A percentile compares a stretch with the other conserved stretches of the same genome.
Evolutionary conservation across 768 basidiomycete species (phyloP).

Genomic region (Collybia sp.): DNA sequence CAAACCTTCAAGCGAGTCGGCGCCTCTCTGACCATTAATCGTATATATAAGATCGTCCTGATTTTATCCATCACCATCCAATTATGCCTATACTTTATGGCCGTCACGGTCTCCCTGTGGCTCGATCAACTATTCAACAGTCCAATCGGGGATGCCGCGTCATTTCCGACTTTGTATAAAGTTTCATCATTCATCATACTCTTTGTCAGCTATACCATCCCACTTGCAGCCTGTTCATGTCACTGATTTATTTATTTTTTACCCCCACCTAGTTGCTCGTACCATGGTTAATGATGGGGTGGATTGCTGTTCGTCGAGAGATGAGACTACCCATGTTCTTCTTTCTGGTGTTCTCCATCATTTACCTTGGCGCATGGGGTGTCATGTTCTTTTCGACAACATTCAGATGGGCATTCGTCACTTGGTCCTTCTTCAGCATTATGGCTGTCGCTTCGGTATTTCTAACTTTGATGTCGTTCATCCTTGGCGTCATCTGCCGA

Average conservation of each 20-base stretch:
- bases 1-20: constrained; percentile 87
- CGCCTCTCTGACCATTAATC: constrained; percentile 68
- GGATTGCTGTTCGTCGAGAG: constrained; percentile 73
- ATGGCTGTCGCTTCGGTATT: constrained; percentile 55
- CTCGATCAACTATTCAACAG: constrained; percentile 72
- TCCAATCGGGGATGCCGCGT: constrained; percentile 49
- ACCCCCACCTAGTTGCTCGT: constrained; percentile 63
- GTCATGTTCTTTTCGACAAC: constrained; percentile 68
- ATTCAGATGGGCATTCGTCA: constrained; percentile 73
- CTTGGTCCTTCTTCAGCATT: constrained; percentile 71
- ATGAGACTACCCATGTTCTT: constrained; percentile 49
- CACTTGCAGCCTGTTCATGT: neutral
- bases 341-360: constrained; percentile 56
- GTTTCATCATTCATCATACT: constrained; percentile 51
- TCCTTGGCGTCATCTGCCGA: constrained; percentile 63
- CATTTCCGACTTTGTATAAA: constrained; percentile 45
- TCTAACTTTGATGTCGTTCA: constrained; percentile 48
- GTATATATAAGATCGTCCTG: constrained; percentile 69
- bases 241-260: constrained; percentile 5
- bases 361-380: constrained; percentile 67
- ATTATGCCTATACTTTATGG: constrained; percentile 75
- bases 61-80: constrained; percentile 69
- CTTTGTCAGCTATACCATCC: constrained; percentile 39
- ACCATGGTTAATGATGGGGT: constrained; percentile 74
- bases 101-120: constrained; percentile 67